Evolutionary conservation across 179 eudicot species (phyloP), one percentile per base, ranked within the genome.

Genomic region (Pouteria campechiana): DNA sequence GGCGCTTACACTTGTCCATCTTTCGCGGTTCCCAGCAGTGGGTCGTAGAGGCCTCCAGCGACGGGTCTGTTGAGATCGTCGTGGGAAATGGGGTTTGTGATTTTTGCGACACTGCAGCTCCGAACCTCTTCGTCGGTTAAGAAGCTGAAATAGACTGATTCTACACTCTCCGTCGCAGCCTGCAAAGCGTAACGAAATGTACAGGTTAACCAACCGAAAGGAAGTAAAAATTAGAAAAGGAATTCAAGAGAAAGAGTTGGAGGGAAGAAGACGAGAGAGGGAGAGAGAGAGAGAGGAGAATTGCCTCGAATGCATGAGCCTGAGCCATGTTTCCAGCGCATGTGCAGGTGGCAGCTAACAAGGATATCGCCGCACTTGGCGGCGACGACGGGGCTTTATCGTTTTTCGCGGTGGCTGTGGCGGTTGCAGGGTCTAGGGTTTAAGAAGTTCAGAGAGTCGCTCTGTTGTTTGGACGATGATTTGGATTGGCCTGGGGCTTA

Each of bases 1-100:
- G n/a, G n/a, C n/a, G n/a, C n/a, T n/a, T n/a, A n/a, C n/a, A n/a
- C n/a, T n/a, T n/a, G n/a, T n/a, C n/a, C n/a, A n/a, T n/a, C n/a
- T n/a, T n/a, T n/a, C n/a, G n/a, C n/a, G n/a, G 98, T 87, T 20
- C 98, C 98, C 61, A 90, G 56, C 3, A 70, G 68, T 30, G 94
- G 87, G 45, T 90, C 98, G 56, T 87, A 86, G 12, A 86, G 78
- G 13, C 98, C 98, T 21, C 71, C 92, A 9, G 74, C 69, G 33
- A 66, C 48, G 27, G 96, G 94, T 14, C 47, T 53, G 1, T 54
- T 63, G 22, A 67, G 8, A 13, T n/a, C 14, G 22, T 63, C 73
- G 4, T 76, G 52, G 28, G 79, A 58, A 48, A 47, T 65, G 1
- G 88, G 90, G 44, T 70, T 82, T 21, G 78, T 72, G 17, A 90